Conservation (phyloP, 257 asterid genomes). For the Nicotiana tabacum region DNA sequence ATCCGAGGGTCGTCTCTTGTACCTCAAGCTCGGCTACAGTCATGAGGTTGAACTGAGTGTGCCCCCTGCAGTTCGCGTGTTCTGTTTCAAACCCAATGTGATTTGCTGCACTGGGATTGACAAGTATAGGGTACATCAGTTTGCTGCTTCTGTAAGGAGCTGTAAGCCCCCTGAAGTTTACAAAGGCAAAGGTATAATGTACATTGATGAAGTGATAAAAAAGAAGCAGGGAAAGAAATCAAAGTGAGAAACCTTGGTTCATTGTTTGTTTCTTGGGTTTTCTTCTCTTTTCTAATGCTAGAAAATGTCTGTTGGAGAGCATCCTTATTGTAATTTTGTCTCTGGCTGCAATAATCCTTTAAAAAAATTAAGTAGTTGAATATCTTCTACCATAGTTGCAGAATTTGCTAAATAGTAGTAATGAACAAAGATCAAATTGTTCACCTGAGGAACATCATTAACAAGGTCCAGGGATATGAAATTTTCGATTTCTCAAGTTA, state of each 20-base stretch:
- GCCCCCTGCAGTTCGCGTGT: constrained; percentile 63
- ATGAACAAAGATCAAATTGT: too few relatives aligned
- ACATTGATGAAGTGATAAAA: constrained; percentile 63
- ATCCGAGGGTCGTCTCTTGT: constrained; percentile 64
- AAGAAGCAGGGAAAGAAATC: constrained; percentile 64
- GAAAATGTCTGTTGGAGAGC: background rate
- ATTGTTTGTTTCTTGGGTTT: background rate
- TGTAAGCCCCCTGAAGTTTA: constrained; percentile 68
- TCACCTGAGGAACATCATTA: too few relatives aligned
- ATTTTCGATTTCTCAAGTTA: too few relatives aligned
- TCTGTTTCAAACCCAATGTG: constrained; percentile 53
- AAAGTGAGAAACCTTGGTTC: constrained; percentile 19
- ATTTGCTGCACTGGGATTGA: constrained; percentile 60
- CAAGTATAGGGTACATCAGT: constrained; percentile 51
- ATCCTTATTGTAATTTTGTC: background rate
- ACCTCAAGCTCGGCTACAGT: constrained; percentile 59
- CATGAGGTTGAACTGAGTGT: constrained; percentile 57
- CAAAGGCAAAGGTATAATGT: constrained; percentile 67
- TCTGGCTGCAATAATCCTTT: background rate
- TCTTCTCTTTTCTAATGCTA: background rate
- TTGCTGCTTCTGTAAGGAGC: constrained; percentile 51
- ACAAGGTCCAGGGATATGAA: too few relatives aligned
- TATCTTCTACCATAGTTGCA: background rate
- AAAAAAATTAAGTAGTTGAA: background rate
- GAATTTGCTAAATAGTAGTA: too few relatives aligned